phyloP scores from a whole-genome alignment of 2,329 filamentous ascomycete species.

The Didymella glomerata region DNA sequence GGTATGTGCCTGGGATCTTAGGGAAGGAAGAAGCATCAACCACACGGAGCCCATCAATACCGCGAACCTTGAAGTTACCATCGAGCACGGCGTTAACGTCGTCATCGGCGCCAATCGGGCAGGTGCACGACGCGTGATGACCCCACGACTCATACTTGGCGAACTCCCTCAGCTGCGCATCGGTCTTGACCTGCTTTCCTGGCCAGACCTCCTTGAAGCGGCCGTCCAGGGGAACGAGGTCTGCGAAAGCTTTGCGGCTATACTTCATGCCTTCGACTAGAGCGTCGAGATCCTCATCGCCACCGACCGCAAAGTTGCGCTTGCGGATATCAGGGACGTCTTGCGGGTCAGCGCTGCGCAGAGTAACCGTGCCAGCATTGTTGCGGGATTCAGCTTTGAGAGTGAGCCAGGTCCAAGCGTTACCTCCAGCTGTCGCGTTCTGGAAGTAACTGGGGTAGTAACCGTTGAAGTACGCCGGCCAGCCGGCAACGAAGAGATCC shows the following conservation, averaged over 20 bases:
- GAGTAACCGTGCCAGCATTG: conserved; percentile 65
- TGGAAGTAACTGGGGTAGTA: conserved; percentile 64
- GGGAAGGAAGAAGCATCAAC: conserved; percentile 47
- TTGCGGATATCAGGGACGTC: conserved; percentile 66
- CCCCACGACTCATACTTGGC: conserved; percentile 46
- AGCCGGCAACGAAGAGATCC: conserved; percentile 64
- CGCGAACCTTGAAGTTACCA: conserved; percentile 60
- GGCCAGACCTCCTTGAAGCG: conserved; percentile 60
- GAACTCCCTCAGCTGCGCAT: conserved; percentile 54
- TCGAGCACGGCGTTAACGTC: conserved; percentile 64
- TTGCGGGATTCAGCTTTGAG: conserved; percentile 71
- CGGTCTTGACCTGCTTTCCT: conserved; percentile 54
- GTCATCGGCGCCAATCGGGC: conserved; percentile 62
- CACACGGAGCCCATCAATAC: conserved; percentile 62
- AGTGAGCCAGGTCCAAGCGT: conserved; percentile 59
- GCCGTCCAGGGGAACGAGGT: conserved; percentile 54
- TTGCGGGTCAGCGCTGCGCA: conserved; percentile 67
- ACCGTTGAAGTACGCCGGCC: conserved; percentile 61
- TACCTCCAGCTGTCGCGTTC: conserved; percentile 55
- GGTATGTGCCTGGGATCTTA: conserved; percentile 61
- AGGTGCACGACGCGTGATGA: conserved; percentile 67
- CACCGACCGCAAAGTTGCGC: conserved; percentile 29
- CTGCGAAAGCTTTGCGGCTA: conserved; percentile 54
- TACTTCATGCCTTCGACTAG: conserved; percentile 65
- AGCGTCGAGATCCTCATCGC: conserved; percentile 58